phyloP scores from a whole-genome alignment of 345 rosid species.

The Pelargonium nanum region DNA sequence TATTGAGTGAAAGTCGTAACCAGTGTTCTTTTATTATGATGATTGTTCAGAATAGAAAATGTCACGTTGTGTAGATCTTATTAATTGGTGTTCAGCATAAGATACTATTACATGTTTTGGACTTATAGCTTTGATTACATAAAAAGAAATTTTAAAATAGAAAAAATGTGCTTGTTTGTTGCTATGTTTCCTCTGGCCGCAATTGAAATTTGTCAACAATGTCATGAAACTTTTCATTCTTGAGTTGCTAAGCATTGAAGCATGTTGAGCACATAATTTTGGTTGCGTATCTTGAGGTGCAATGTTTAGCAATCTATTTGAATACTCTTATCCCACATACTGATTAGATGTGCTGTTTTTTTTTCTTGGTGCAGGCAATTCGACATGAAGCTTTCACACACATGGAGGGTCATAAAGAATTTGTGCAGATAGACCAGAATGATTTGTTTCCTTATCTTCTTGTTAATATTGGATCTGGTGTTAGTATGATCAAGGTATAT shows the following conservation, averaged over 20 bases:
- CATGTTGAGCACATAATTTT: neutral
- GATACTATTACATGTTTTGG: neutral
- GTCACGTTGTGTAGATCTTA: neutral
- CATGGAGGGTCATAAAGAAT: constrained; percentile 87
- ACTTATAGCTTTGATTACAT: neutral
- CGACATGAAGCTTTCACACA: constrained; percentile 99
- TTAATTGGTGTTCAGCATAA: neutral
- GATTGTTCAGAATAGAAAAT: neutral
- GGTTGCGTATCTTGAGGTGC: neutral
- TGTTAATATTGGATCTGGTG: constrained; percentile 97
- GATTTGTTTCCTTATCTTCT: constrained; percentile 96
- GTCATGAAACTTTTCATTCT: neutral
- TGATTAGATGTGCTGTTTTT: no score
- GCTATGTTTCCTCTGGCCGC: neutral
- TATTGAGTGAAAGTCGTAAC: neutral
- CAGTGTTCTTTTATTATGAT: neutral
- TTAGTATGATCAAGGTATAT: constrained; percentile 92
- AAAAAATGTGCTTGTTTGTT: neutral
- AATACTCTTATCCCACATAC: neutral
- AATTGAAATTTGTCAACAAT: no score
- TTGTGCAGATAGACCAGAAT: constrained; percentile 84
- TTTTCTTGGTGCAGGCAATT: constrained; percentile 53
- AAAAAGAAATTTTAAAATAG: neutral
- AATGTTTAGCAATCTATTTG: no score
- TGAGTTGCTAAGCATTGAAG: neutral